Base-by-base conservation (phyloP, 495 filamentous ascomycete genomes). In the Aspergillus sparsus region DNA sequence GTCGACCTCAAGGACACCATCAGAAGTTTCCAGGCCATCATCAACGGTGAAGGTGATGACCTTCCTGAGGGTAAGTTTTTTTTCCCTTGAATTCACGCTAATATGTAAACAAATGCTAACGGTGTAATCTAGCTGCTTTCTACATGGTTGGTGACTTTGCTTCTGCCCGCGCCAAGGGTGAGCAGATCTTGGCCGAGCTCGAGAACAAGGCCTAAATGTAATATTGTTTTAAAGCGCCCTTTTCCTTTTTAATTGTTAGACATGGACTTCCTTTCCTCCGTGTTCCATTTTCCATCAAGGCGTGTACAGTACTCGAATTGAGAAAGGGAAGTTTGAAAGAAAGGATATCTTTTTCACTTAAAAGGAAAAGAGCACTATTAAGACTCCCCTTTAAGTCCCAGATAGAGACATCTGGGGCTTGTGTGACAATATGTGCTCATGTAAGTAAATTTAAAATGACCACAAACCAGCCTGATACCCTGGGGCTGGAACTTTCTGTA, bases 1-100 rank as follows among this genome's bases (percentile, higher is more conserved):
- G 94, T 98, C 69, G 91, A 97, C 79, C 82, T 98, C 61, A 98
- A 98, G 88, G 93, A 96, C 81, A 98, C 94, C 77, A 97, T 98
- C 68, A 70, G 82, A 71, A 92, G 88, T 60, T 98, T 98, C 91
- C 94, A 98, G 90, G 85, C 90, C 66, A 97, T 98, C 80, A 89
- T 98, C 77, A 85, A 82, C 74, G 95, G 94, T 73, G 92, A 96
- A 82, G 89, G 85, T 82, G 94, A 98, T 78, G 89, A 96, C 81
- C 82, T 98, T 56, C 94, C 94, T 64, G 95, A 97, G 82, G 85
- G 85, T 86, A 77, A 63, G 73, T 60, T 65, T 18, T 18, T 15
- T 49, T 44, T 15, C 9, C 31, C 33, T 49, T 41, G 7, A 0
- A 3, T 31, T 16, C 45, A n/a, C n/a, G 53, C 5, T 18, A 12